Percentiles rank a stretch among this genome's conserved stretches.
phyloP scores from a whole-genome alignment of 768 basidiomycete species.

The Neoboletus magnificus region DNA sequence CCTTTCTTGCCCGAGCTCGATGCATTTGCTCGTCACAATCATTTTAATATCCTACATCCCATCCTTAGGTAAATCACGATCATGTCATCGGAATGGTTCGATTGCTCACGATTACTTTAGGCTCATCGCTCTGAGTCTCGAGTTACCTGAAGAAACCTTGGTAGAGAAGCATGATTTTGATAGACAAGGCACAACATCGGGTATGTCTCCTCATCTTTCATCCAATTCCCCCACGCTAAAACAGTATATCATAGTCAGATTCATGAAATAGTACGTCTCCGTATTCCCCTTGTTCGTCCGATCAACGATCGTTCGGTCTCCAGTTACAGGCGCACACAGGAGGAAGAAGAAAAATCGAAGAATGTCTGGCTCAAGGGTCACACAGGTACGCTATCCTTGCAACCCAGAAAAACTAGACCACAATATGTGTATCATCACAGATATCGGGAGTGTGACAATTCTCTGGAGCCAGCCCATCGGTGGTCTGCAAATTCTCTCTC shows the following conservation, averaged over 20 bases:
- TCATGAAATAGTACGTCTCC: constrained; percentile 58
- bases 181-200: constrained; percentile 36
- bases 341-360: constrained; percentile 48
- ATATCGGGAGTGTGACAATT: constrained; percentile 53
- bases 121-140: constrained; percentile 47
- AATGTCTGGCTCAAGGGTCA: constrained; percentile 62
- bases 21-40: constrained; percentile 48
- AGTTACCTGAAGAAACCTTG: constrained; percentile 51
- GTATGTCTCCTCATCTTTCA: constrained; percentile 21
- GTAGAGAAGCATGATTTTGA: constrained; percentile 47
- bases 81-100: background rate
- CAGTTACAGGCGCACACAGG: constrained; percentile 48
- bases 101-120: constrained; percentile 21
- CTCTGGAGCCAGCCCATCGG: constrained; percentile 60
- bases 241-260: constrained; percentile 40
- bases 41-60: constrained; percentile 47
- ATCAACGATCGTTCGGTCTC: background rate
- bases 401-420: background rate
- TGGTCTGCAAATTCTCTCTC: constrained; percentile 53
- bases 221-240: background rate
- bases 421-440: constrained; percentile 44
- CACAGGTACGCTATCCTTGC: constrained; percentile 36
- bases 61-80: constrained; percentile 38
- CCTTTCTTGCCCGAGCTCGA: constrained; percentile 52
- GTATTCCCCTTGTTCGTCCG: background rate